Percentiles rank a stretch among this genome's conserved stretches.
Evolutionary conservation across 2,329 filamentous ascomycete genomes (phyloP).

Genomic region (Cladosporium velox): DNA sequence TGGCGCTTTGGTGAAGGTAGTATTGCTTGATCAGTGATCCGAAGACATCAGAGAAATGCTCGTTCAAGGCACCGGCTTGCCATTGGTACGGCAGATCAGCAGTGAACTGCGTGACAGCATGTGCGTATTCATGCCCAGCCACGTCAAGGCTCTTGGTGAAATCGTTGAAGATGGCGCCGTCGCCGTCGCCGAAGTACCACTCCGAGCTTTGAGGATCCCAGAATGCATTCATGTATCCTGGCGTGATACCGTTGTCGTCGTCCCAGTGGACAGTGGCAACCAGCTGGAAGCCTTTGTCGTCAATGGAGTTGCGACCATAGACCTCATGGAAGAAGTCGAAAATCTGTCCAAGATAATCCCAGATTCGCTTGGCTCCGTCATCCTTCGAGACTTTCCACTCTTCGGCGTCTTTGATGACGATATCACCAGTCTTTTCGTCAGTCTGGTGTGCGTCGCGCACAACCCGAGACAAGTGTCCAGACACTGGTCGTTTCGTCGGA

Average conservation of each 20-base stretch:
- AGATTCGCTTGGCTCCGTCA: conserved; percentile 3
- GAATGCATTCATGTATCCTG: conserved; percentile 11
- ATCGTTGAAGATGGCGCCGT: conserved; percentile 10
- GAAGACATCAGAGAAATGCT: conserved; percentile 12
- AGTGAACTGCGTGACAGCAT: conserved; percentile 11
- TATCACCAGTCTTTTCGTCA: not conserved
- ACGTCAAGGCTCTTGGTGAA: conserved; percentile 7
- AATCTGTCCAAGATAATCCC: conserved; percentile 6
- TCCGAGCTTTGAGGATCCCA: conserved; percentile 4
- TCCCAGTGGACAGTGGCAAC: conserved; percentile 11
- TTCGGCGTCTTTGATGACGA: not conserved
- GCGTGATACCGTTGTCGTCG: not conserved
- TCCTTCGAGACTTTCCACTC: not conserved
- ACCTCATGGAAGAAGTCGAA: conserved; percentile 6
- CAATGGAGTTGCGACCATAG: conserved; percentile 12
- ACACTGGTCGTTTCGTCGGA: not conserved
- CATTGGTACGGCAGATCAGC: not conserved
- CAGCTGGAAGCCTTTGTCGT: conserved; percentile 12
- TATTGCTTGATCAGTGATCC: not conserved
- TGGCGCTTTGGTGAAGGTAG: not conserved
- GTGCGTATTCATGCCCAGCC: not conserved
- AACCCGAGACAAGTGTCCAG: not conserved
- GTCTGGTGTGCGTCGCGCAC: conserved; percentile 6
- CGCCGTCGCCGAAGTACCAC: conserved; percentile 8
- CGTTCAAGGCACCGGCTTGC: conserved; percentile 11